Percentiles rank a stretch among this genome's conserved stretches.
phyloP scores from a whole-genome alignment of 768 basidiomycete species.

The Xanthoconium stramineum region DNA sequence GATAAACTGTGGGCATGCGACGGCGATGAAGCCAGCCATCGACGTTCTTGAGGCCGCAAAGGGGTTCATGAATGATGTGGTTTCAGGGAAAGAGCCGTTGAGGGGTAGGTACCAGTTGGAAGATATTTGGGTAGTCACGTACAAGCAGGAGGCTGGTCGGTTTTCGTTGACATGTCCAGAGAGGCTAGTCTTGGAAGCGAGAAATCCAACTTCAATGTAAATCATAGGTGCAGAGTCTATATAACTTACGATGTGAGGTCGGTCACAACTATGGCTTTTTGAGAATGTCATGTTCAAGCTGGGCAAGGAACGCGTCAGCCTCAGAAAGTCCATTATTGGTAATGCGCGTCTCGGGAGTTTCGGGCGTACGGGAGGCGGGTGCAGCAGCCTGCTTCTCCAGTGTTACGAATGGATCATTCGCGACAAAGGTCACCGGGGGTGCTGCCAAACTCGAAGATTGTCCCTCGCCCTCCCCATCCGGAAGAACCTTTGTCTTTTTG shows the following conservation, averaged over 20 bases:
- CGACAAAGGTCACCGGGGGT: conserved; percentile 5
- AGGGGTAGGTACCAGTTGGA: conserved; percentile 29
- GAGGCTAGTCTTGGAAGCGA: conserved; percentile 41
- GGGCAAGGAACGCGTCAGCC: conserved; percentile 66
- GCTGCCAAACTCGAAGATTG: neutral
- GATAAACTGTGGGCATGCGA: conserved; percentile 52
- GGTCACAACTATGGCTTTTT: conserved; percentile 7
- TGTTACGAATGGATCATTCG: conserved; percentile 49
- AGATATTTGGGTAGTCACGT: conserved; percentile 42
- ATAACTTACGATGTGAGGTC: neutral
- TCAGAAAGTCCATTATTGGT: conserved; percentile 11
- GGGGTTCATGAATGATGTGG: conserved; percentile 47
- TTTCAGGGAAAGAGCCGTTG: conserved; percentile 39
- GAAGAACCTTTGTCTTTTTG: conserved; percentile 42
- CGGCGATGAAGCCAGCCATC: conserved; percentile 42
- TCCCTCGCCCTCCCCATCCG: conserved; percentile 2
- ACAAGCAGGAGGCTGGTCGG: conserved; percentile 39
- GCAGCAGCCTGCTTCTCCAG: conserved; percentile 38
- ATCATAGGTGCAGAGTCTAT: neutral
- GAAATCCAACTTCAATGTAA: conserved; percentile 7
- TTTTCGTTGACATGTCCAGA: conserved; percentile 51
- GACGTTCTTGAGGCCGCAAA: conserved; percentile 42
- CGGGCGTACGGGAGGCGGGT: conserved; percentile 17
- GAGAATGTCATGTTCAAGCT: conserved; percentile 61
- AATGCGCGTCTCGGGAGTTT: conserved; percentile 25